Evolutionary conservation across 352 stramenopile genomes (phyloP), one percentile per base, ranked within the genome.

Genomic region (Globisporangium sylvaticum): DNA sequence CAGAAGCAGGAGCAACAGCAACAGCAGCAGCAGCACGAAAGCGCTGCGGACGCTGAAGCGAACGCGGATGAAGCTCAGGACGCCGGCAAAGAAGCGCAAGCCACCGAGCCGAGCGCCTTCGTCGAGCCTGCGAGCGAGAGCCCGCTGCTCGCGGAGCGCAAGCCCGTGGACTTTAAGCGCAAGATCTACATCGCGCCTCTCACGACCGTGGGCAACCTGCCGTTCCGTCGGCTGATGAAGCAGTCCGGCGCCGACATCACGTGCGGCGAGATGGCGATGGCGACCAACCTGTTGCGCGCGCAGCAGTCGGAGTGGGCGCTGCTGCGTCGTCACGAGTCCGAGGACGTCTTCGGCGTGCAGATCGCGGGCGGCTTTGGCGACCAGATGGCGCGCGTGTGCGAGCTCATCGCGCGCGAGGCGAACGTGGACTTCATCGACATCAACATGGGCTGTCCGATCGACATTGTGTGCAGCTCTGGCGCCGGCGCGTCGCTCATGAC

Each of bases 111-210:
- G 10, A 58, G 31, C n/a, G 18, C 72, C 34, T 61, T 73, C 37
- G 68, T 73, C 20, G 80, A 81, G 57, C 70, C 67, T 64, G 77
- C 74, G 24, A 81, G 69, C 48, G 76, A 87, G 58, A 81, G 72
- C 24, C 64, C 80, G 14, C 62, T 91, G 50, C 54, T 88, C 4
- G 57, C 82, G 0, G 90, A 97, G 69, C 89, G 89, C 56, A 96
- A 98, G 67, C 87, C 94, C 0, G 88, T 99, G 58, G 95, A 99
- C 71, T 99, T 99, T 69, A 88, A 96, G 55, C 90, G 92, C 66
- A 99, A 99, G 77, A 97, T 99, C 29, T 99, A 99, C 81, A 82
- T 99, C 27, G 98, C 97, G 10, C 98, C 98, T 9, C 87, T 99
- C 18, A 99, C 98, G 31, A 99, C 98, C 1, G 97, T 99, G 1